A percentile compares a stretch with the other conserved stretches of the same genome.
These are phyloP conservation scores for Mortierella sp. DNA, from an alignment of 371 early-diverging fungal genomes.

Conservation along the genomic window DNA sequence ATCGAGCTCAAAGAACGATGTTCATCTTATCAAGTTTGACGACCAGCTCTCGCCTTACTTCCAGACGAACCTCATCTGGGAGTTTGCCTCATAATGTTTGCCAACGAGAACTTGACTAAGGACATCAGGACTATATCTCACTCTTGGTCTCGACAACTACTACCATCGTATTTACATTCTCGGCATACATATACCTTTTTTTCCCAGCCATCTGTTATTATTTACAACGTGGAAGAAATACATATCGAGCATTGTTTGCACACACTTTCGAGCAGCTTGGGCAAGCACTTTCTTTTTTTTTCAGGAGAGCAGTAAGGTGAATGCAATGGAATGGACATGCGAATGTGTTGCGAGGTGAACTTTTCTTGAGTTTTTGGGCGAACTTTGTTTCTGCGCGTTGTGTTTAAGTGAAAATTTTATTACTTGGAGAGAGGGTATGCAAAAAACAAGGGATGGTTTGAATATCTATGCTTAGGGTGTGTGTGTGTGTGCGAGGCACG, in stretches of 20 bases:
- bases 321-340: not conserved
- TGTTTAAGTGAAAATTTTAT: not conserved
- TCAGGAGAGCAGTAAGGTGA: not conserved
- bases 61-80: conserved; percentile 56
- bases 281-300: not conserved
- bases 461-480: no score
- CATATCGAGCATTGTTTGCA: not conserved
- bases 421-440: conserved; percentile 3
- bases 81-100: conserved; percentile 37
- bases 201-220: not conserved
- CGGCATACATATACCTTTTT: conserved; percentile 3
- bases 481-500: no score
- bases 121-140: not conserved
- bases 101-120: not conserved
- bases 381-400: not conserved
- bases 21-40: conserved; percentile 50
- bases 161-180: not conserved
- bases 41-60: conserved; percentile 48
- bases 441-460: not conserved
- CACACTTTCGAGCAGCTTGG: not conserved
- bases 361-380: not conserved
- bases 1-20: conserved; percentile 33
- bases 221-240: not conserved
- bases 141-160: not conserved
- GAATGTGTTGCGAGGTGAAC: not conserved